Conservation (phyloP, 1,284 basidiomycete species). For the Leccinum subrobustum region DNA sequence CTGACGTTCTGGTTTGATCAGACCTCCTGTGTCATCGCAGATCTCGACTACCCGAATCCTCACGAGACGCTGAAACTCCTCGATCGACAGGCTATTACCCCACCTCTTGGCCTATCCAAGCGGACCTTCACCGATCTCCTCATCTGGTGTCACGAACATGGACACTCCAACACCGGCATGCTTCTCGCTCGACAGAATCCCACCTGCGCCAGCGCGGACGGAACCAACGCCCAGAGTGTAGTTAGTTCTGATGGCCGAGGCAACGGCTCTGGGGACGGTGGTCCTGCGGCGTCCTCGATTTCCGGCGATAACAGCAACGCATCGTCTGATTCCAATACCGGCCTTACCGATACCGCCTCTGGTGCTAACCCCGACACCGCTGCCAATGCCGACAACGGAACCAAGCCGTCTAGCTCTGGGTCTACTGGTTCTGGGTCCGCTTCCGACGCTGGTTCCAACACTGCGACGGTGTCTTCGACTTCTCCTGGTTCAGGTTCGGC, state of each 20-base stretch:
- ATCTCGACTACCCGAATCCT: conserved; percentile 27
- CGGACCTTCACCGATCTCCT: conserved; percentile 30
- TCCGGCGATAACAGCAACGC: background rate
- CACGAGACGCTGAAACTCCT: conserved; percentile 25
- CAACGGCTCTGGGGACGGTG: background rate
- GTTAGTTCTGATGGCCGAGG: background rate
- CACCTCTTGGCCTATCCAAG: conserved; percentile 26
- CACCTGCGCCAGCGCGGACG: conserved; percentile 14
- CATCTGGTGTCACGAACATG: conserved; percentile 27
- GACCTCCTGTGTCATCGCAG: conserved; percentile 26
- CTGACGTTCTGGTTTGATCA: conserved; percentile 1
- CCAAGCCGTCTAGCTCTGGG: too few relatives aligned
- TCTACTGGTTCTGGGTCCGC: background rate
- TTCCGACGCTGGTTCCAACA: background rate
- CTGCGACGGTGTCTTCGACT: background rate
- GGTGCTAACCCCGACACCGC: background rate
- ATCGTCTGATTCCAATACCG: background rate
- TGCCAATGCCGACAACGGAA: background rate
- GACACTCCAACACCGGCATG: conserved; percentile 6
- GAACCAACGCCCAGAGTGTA: background rate
- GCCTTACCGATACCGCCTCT: background rate
- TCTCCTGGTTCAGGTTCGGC: background rate
- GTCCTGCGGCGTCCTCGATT: conserved; percentile 5
- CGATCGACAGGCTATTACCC: conserved; percentile 18
- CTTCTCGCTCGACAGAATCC: conserved; percentile 28